These are phyloP conservation scores for Acanthochlamys bracteata DNA, from an alignment of 106 monocot genomes.

Conservation along the genomic window DNA sequence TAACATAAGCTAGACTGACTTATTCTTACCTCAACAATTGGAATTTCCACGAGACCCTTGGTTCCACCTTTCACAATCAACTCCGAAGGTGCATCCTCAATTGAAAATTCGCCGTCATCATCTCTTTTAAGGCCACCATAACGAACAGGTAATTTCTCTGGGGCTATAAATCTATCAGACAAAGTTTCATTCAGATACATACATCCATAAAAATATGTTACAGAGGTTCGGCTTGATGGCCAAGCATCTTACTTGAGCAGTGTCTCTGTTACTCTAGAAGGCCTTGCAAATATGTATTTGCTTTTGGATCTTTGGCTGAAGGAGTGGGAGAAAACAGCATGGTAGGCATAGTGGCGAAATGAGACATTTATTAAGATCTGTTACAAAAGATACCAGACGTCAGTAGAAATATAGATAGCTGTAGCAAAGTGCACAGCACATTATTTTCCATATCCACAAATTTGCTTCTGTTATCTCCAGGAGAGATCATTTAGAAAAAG, in stretches of 20 bases:
- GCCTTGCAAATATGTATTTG: constrained; percentile 59
- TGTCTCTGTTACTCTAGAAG: constrained; percentile 50
- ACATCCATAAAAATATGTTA: background rate
- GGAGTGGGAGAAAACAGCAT: constrained; percentile 30
- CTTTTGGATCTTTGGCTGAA: constrained; percentile 28
- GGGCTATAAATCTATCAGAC: constrained; percentile 34
- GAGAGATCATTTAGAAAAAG: too few relatives aligned
- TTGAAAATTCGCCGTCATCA: constrained; percentile 36
- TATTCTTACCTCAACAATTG: constrained; percentile 27
- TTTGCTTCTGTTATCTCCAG: too few relatives aligned
- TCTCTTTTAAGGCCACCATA: constrained; percentile 70
- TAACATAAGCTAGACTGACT: background rate
- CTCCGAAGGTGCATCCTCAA: constrained; percentile 29
- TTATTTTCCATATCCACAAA: too few relatives aligned
- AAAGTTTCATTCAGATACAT: constrained; percentile 1
- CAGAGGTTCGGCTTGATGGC: background rate
- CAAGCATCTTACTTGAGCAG: constrained; percentile 48
- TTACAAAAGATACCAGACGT: background rate
- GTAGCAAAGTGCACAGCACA: too few relatives aligned
- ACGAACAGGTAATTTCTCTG: constrained; percentile 54
- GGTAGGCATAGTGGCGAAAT: constrained; percentile 36
- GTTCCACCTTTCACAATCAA: constrained; percentile 21
- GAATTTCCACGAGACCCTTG: constrained; percentile 23
- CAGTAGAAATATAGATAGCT: background rate
- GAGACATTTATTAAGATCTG: constrained; percentile 70